Evolutionary conservation across 352 stramenopile species (phyloP).

Genomic region (Phytophthora brassicae): DNA sequence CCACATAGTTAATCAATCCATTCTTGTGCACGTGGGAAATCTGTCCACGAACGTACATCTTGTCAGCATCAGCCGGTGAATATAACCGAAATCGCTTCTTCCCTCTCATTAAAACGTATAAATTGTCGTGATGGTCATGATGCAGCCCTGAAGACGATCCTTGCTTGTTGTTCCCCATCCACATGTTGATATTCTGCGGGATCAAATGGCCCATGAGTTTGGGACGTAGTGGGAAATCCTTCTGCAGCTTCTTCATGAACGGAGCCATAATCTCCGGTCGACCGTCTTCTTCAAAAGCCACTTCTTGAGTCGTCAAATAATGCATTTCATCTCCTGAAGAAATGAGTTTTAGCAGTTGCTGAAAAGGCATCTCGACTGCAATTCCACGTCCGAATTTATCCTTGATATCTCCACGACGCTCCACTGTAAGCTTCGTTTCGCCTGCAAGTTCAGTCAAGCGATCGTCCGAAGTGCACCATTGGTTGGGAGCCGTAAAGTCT

Average conservation of each 20-base stretch:
- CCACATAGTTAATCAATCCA: slow-evolving; percentile 95
- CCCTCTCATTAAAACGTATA: slow-evolving; percentile 95
- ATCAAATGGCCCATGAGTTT: slow-evolving; percentile 88
- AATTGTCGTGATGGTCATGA: slow-evolving; percentile 99
- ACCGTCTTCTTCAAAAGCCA: slow-evolving; percentile 74
- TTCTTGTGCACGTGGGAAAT: slow-evolving; percentile 92
- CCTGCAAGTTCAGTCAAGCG: slow-evolving; percentile 67
- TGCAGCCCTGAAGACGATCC: slow-evolving; percentile 92
- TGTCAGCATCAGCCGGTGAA: slow-evolving; percentile 81
- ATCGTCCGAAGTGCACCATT: slow-evolving; percentile 69
- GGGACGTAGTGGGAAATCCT: slow-evolving; percentile 86
- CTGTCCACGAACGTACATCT: slow-evolving; percentile 92
- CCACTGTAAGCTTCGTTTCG: slow-evolving; percentile 72
- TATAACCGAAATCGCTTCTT: slow-evolving; percentile 96
- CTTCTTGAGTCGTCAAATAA: slow-evolving; percentile 91
- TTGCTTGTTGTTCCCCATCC: slow-evolving; percentile 92
- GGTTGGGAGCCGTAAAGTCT: slow-evolving; percentile 47
- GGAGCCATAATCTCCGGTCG: slow-evolving; percentile 83
- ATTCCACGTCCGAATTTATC: slow-evolving; percentile 88
- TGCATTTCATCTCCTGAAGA: slow-evolving; percentile 70
- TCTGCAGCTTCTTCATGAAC: slow-evolving; percentile 74
- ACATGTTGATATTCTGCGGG: slow-evolving; percentile 96
- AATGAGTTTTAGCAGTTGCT: slow-evolving; percentile 74
- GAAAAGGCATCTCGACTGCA: slow-evolving; percentile 83
- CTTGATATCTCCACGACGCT: slow-evolving; percentile 60